phyloP scores from a whole-genome alignment of 2,329 filamentous ascomycete species.

The Trichoderma sp. region DNA sequence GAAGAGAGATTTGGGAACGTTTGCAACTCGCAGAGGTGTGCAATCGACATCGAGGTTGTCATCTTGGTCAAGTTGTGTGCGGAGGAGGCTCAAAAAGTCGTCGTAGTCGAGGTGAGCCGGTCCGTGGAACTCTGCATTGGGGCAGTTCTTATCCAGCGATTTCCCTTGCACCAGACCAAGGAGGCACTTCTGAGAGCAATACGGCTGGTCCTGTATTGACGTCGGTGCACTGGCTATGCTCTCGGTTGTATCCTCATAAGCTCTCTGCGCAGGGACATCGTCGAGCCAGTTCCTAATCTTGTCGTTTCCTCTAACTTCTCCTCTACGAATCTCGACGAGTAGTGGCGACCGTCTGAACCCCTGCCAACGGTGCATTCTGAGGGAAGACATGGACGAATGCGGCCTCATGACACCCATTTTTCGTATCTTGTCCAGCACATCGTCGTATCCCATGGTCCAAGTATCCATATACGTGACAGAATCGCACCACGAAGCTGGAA shows the following conservation, averaged over 20 bases:
- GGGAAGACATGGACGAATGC: constrained; percentile 22
- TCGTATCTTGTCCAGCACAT: constrained; percentile 29
- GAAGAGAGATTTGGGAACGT: background rate
- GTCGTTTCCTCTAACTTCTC: background rate
- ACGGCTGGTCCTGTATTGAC: constrained; percentile 25
- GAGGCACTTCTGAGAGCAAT: constrained; percentile 31
- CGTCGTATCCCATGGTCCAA: constrained; percentile 36
- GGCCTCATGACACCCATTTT: constrained; percentile 24
- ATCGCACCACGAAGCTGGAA: constrained; percentile 32
- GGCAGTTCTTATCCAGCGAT: constrained; percentile 25
- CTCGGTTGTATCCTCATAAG: background rate
- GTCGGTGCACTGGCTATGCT: background rate
- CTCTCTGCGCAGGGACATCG: background rate
- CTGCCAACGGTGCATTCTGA: constrained; percentile 30
- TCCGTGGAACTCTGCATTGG: background rate
- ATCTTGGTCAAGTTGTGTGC: background rate
- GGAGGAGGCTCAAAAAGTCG: background rate
- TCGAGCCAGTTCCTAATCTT: background rate
- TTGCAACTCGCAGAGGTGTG: background rate
- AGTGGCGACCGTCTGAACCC: constrained; percentile 23
- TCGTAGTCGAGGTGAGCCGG: background rate
- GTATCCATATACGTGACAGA: constrained; percentile 28
- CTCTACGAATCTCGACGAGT: background rate
- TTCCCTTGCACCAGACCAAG: constrained; percentile 25
- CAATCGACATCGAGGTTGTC: background rate